Percentiles rank a stretch among this genome's conserved stretches.
These are phyloP conservation scores for Globisporangium ultimum DNA, from an alignment of 352 stramenopile genomes.

Conservation along the genomic window DNA sequence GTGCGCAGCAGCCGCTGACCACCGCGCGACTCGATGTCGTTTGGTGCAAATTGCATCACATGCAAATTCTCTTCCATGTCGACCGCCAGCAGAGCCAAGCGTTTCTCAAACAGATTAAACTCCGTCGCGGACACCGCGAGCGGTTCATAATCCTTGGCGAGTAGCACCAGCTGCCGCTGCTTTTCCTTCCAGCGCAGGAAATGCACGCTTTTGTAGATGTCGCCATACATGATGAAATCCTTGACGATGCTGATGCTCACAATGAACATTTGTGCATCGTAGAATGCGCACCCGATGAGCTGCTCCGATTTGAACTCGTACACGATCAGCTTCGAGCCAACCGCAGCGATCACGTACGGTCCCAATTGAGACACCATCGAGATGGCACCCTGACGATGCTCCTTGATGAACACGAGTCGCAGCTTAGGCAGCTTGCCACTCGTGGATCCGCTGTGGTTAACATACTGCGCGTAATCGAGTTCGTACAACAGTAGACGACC, in stretches of 20 bases:
- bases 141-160: slow-evolving; percentile 87
- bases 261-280: slow-evolving; percentile 87
- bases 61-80: slow-evolving; percentile 88
- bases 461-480: slow-evolving; percentile 87
- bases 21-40: slow-evolving; percentile 83
- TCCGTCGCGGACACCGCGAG: slow-evolving; percentile 75
- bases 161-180: slow-evolving; percentile 70
- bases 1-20: slow-evolving; percentile 77
- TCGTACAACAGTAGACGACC: slow-evolving; percentile 84
- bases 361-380: slow-evolving; percentile 74
- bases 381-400: slow-evolving; percentile 81
- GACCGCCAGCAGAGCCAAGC: slow-evolving; percentile 62
- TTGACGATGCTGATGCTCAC: slow-evolving; percentile 79
- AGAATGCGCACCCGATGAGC: slow-evolving; percentile 83
- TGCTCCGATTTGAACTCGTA: slow-evolving; percentile 89
- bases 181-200: slow-evolving; percentile 86
- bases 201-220: slow-evolving; percentile 88
- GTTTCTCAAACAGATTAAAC: slow-evolving; percentile 79
- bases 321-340: slow-evolving; percentile 87
- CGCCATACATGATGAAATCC: slow-evolving; percentile 85
- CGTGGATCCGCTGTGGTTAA: slow-evolving; percentile 68
- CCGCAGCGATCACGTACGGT: slow-evolving; percentile 77
- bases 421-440: slow-evolving; percentile 81
- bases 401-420: slow-evolving; percentile 80
- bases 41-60: slow-evolving; percentile 81